Evolutionary conservation across 257 asterid genomes (phyloP), one percentile per base, ranked within the genome.

Genomic region (Marsdenia floribunda): DNA sequence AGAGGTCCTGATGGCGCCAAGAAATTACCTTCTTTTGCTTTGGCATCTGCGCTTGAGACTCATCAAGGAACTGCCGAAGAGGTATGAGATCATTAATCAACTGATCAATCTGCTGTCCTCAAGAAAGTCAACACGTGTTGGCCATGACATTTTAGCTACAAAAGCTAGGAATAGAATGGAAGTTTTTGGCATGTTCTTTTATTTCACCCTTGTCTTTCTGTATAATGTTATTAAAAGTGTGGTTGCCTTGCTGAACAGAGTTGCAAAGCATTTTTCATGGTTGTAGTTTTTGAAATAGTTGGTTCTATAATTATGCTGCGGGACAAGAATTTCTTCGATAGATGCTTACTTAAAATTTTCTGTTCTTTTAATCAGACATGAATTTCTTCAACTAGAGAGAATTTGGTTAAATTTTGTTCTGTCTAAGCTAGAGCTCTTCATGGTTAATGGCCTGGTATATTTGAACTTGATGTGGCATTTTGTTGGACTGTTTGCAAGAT

Each of bases 41-140:
- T 95, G 89, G 85, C 90, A 70, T 87, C 91, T 75, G 81, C 96
- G 70, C 82, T 95, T 82, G 97, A 88, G 86, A 86, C 90, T 76
- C 91, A 76, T 76, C 91, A 87, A 81, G 99, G 99, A 71, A 85
- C 96, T 71, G 88, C 96, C 18, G 99, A 92, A 86, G 90, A 76
- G 91, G 99, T 90, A 90, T 77, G 75, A 24, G 64, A 68, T 73
- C 70, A 66, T 13, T 61, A 55, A 37, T 5, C 19, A 26, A 44
- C 61, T 52, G 42, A 38, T 49, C 19, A 2, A 7, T 16, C n/a
- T 66, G 71, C 4, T 38, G 6, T 66, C 29, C n/a, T 21, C 71
- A 66, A 21, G 29, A 66, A 33, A 38, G 52, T 3, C 18, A 10
- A 1, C 22, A 35, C 22, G 35, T 16, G 2, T 18, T 64, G 9